phyloP scores from a whole-genome alignment of 495 filamentous ascomycete species.

The Thozetella sp. region DNA sequence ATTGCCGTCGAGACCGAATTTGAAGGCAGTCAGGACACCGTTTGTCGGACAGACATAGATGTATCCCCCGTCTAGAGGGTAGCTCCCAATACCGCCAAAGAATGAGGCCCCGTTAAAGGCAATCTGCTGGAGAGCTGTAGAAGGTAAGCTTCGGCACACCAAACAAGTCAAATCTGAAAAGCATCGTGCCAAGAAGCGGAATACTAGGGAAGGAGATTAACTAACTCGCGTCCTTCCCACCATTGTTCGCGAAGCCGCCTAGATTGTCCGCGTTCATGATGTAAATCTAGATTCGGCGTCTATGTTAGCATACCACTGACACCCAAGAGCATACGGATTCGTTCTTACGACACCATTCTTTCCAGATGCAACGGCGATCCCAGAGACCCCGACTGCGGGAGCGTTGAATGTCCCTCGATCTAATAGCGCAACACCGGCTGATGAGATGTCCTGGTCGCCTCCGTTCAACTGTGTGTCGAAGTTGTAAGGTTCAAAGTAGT shows the following conservation, averaged over 20 bases:
- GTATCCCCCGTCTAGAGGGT: slow-evolving; percentile 50
- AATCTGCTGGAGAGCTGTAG: slow-evolving; percentile 35
- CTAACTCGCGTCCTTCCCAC: slow-evolving; percentile 32
- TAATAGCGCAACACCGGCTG: slow-evolving; percentile 35
- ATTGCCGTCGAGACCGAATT: slow-evolving; percentile 26
- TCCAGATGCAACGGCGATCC: slow-evolving; percentile 36
- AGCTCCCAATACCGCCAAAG: slow-evolving; percentile 43
- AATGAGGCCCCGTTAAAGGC: slow-evolving; percentile 31
- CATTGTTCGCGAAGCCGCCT: slow-evolving; percentile 45
- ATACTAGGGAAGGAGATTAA: no score
- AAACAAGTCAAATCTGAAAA: neutral
- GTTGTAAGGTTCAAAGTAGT: slow-evolving; percentile 44
- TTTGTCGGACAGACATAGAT: slow-evolving; percentile 40
- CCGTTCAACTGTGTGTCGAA: slow-evolving; percentile 33
- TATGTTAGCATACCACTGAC: neutral
- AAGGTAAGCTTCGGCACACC: neutral
- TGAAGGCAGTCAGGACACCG: slow-evolving; percentile 25
- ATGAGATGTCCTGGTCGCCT: slow-evolving; percentile 38
- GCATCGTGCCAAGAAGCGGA: no score
- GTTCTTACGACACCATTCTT: slow-evolving; percentile 33
- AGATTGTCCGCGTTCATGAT: slow-evolving; percentile 45
- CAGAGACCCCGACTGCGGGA: slow-evolving; percentile 27
- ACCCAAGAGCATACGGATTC: neutral
- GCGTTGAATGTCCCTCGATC: slow-evolving; percentile 35
- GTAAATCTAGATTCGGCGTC: slow-evolving; percentile 25